Conservation (phyloP, 2,329 filamentous ascomycete genomes). For the Colletotrichum tofieldiae region DNA sequence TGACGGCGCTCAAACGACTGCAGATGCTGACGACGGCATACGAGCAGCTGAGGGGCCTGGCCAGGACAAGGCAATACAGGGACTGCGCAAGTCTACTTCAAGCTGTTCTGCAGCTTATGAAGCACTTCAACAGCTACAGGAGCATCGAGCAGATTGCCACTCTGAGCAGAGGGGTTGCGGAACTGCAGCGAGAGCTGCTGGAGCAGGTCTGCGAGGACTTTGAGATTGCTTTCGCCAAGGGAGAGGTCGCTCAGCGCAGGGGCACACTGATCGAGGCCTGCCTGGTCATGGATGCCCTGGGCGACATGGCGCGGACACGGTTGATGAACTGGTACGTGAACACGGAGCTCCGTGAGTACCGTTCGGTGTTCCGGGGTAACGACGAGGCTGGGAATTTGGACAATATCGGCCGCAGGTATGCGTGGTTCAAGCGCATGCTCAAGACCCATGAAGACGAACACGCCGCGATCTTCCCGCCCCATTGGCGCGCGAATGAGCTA, state of each 20-base stretch:
- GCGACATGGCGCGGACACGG: conserved; percentile 85
- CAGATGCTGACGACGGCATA: conserved; percentile 99
- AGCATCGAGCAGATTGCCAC: conserved; percentile 98
- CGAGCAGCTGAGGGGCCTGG: conserved; percentile 89
- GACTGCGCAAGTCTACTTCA: conserved; percentile 95
- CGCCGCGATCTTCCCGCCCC: conserved; percentile 85
- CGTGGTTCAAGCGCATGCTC: conserved; percentile 96
- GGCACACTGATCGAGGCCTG: conserved; percentile 88
- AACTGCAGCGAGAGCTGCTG: conserved; percentile 90
- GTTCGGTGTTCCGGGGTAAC: conserved; percentile 94
- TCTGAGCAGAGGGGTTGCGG: conserved; percentile 91
- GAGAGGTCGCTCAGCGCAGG: conserved; percentile 80
- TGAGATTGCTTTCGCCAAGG: conserved; percentile 93
- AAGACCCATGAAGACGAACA: conserved; percentile 97
- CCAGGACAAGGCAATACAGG: conserved; percentile 89
- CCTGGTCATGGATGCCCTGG: conserved; percentile 93
- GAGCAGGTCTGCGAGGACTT: conserved; percentile 99
- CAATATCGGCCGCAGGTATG: conserved; percentile 94
- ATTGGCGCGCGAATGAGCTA: conserved; percentile 93
- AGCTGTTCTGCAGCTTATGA: conserved; percentile 97
- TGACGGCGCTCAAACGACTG: conserved; percentile 96
- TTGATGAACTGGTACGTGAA: conserved; percentile 98
- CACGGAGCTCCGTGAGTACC: conserved; percentile 94
- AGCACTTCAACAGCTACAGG: conserved; percentile 96
- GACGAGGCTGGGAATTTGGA: conserved; percentile 97